Evolutionary conservation across 768 basidiomycete genomes (phyloP).

Genomic region (Paxillus ammoniavirescens): DNA sequence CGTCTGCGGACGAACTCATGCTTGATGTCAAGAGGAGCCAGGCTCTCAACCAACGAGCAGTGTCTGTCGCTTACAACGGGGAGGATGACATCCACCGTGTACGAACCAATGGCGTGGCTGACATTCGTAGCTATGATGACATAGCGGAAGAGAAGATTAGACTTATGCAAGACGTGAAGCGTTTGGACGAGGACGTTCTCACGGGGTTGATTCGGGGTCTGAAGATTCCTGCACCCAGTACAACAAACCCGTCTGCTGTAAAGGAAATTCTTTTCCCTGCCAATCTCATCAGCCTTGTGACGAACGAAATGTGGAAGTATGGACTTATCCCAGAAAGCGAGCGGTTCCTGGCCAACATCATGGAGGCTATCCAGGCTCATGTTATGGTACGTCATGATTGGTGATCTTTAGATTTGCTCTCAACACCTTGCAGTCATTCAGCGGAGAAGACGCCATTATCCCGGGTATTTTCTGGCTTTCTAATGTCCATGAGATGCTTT

Average conservation of each 20-base stretch:
- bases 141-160: conserved; percentile 94
- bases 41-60: conserved; percentile 73
- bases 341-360: conserved; percentile 96
- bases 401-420: conserved; percentile 1
- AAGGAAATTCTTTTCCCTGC: conserved; percentile 99
- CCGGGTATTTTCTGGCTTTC: conserved; percentile 99
- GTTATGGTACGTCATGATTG: conserved; percentile 79
- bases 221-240: conserved; percentile 89
- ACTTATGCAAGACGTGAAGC: conserved; percentile 87
- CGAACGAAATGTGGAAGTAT: conserved; percentile 99
- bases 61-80: conserved; percentile 85
- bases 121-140: conserved; percentile 79
- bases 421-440: conserved; percentile 61
- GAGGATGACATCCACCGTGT: conserved; percentile 71
- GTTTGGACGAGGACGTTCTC: conserved; percentile 90
- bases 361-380: conserved; percentile 96
- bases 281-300: conserved; percentile 93
- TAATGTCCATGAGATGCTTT: conserved; percentile 98
- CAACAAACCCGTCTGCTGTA: conserved; percentile 87
- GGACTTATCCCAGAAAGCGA: conserved; percentile 96
- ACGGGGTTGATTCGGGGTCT: conserved; percentile 86
- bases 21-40: conserved; percentile 70
- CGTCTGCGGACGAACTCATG: conserved; percentile 78
- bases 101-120: conserved; percentile 63
- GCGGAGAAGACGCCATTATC: conserved; percentile 90